Evolutionary conservation across 2,329 filamentous ascomycete species (phyloP).

Genomic region (Verticillium tricorpus): DNA sequence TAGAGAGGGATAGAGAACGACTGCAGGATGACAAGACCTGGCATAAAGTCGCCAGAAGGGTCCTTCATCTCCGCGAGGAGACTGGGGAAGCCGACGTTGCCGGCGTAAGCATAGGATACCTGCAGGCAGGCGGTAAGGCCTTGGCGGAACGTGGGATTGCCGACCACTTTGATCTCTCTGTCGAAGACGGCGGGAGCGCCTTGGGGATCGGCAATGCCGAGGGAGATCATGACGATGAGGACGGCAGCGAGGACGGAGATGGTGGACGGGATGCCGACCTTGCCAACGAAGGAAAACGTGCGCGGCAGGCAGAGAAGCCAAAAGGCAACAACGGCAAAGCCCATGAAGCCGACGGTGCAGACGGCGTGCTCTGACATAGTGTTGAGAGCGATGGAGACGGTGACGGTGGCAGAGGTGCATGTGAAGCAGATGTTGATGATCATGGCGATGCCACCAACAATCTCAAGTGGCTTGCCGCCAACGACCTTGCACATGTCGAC

Average conservation of each 20-base stretch:
- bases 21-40: constrained; percentile 24
- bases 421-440: constrained; percentile 70
- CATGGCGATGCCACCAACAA: constrained; percentile 52
- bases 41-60: constrained; percentile 24
- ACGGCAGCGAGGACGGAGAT: constrained; percentile 29
- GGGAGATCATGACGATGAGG: constrained; percentile 30
- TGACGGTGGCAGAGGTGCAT: constrained; percentile 61
- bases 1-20: constrained; percentile 27
- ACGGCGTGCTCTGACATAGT: constrained; percentile 57
- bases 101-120: constrained; percentile 30
- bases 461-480: constrained; percentile 25
- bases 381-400: constrained; percentile 64
- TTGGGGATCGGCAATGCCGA: constrained; percentile 24
- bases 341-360: constrained; percentile 64
- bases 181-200: constrained; percentile 21
- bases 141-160: constrained; percentile 19
- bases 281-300: constrained; percentile 47
- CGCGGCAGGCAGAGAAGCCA: constrained; percentile 62
- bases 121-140: constrained; percentile 28
- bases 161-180: constrained; percentile 18
- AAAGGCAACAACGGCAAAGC: constrained; percentile 57
- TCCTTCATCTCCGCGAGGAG: constrained; percentile 30
- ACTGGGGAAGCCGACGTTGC: constrained; percentile 30
- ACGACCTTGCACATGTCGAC: constrained; percentile 62
- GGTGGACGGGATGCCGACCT: constrained; percentile 25